These are phyloP conservation scores for Pseudocercospora pini-densiflorae DNA, from an alignment of 2,329 filamentous ascomycete genomes.

Conservation along the genomic window DNA sequence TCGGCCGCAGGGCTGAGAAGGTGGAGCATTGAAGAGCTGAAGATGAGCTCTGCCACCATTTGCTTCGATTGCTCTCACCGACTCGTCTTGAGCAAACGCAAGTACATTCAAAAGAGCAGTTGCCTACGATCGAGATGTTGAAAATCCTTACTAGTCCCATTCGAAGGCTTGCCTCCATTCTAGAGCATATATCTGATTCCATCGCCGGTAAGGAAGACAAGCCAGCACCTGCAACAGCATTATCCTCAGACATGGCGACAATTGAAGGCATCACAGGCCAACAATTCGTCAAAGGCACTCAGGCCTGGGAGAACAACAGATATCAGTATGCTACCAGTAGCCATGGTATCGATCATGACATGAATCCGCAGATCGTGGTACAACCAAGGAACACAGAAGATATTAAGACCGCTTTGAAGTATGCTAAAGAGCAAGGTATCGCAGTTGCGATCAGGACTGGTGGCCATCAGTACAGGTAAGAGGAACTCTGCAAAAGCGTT, in stretches of 20 bases:
- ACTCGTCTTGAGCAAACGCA: background rate
- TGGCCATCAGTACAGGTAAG: slow-evolving; percentile 53
- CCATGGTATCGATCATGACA: slow-evolving; percentile 17
- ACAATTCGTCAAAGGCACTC: slow-evolving; percentile 10
- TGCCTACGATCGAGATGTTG: background rate
- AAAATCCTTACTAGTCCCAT: background rate
- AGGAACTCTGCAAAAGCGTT: no score
- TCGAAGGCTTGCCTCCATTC: background rate
- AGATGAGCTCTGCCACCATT: background rate
- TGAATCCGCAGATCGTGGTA: slow-evolving; percentile 50
- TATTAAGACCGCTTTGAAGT: slow-evolving; percentile 47
- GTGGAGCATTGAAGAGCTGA: background rate
- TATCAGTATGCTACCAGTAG: slow-evolving; percentile 14
- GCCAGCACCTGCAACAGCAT: background rate
- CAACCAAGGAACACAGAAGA: slow-evolving; percentile 51
- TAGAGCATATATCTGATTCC: background rate
- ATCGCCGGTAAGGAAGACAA: background rate
- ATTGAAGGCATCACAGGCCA: slow-evolving; percentile 2
- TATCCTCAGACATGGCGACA: background rate
- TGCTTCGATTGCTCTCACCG: background rate
- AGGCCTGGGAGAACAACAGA: slow-evolving; percentile 14
- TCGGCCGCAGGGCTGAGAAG: background rate
- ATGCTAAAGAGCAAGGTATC: slow-evolving; percentile 47
- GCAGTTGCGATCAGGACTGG: slow-evolving; percentile 54
- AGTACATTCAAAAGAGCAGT: background rate